Percentiles rank a stretch among this genome's conserved stretches.
phyloP scores from a whole-genome alignment of 1,284 basidiomycete genomes.

The Phylloporus sp. region DNA sequence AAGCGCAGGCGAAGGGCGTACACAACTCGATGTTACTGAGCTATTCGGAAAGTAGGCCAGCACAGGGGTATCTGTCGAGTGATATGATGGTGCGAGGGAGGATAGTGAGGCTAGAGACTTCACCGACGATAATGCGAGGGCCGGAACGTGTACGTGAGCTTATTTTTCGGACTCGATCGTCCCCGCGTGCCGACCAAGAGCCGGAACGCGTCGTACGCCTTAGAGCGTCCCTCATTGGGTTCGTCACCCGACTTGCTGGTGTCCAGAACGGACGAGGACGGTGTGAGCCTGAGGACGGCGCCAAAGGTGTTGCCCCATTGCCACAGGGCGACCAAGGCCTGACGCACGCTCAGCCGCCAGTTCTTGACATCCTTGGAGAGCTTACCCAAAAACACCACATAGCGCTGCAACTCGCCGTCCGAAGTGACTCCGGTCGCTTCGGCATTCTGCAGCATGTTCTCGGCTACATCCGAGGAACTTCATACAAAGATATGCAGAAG shows the following conservation, averaged over 20 bases:
- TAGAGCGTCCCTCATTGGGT: constrained; percentile 45
- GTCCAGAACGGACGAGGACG: constrained; percentile 46
- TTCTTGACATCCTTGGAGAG: constrained; percentile 66
- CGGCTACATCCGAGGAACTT: constrained; percentile 51
- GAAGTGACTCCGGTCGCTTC: constrained; percentile 67
- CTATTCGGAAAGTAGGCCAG: constrained; percentile 36
- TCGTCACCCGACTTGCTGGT: constrained; percentile 18
- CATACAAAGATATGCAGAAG: constrained; percentile 68
- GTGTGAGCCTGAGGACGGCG: constrained; percentile 68
- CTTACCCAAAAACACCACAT: constrained; percentile 62
- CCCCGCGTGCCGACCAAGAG: no score
- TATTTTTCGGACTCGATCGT: no score
- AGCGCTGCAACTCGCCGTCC: constrained; percentile 62
- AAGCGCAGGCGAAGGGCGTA: constrained; percentile 48
- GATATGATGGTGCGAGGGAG: constrained; percentile 38
- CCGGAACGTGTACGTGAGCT: constrained; percentile 55
- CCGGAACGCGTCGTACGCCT: constrained; percentile 80
- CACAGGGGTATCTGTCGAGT: constrained; percentile 37
- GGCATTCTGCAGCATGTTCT: constrained; percentile 40
- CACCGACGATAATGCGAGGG: constrained; percentile 42
- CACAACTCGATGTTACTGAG: constrained; percentile 21
- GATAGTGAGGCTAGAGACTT: constrained; percentile 45
- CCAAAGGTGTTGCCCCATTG: constrained; percentile 71
- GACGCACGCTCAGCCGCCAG: constrained; percentile 61
- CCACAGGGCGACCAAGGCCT: constrained; percentile 47